Evolutionary conservation across 768 basidiomycete species (phyloP).

Genomic region (Lactifluus echinatus): DNA sequence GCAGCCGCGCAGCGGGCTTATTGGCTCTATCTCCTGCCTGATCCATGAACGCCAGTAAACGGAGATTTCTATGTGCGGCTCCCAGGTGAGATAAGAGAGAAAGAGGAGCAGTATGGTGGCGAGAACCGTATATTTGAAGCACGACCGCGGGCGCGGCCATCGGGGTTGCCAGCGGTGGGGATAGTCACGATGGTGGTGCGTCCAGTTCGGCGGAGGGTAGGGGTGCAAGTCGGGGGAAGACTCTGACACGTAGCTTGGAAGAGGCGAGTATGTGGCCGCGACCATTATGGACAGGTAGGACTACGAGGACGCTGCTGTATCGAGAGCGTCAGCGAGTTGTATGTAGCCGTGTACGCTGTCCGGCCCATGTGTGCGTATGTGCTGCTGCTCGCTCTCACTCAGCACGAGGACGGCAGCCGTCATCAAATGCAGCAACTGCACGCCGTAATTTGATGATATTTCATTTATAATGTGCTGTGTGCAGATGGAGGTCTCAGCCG

Average conservation of each 20-base stretch:
- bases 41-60: constrained; percentile 77
- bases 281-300: not conserved
- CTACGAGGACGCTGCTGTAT: too few relatives aligned
- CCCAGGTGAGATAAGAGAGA: constrained; percentile 35
- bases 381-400: too few relatives aligned
- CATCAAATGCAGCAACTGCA: too few relatives aligned
- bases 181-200: not conserved
- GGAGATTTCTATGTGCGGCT: constrained; percentile 79
- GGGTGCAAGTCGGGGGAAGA: not conserved
- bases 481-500: too few relatives aligned
- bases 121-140: constrained; percentile 19
- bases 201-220: not conserved
- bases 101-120: constrained; percentile 11
- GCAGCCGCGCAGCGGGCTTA: constrained; percentile 63
- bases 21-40: constrained; percentile 53
- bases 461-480: too few relatives aligned
- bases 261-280: not conserved
- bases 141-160: constrained; percentile 5
- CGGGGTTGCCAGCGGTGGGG: not conserved
- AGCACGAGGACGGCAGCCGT: too few relatives aligned
- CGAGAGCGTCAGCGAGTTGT: too few relatives aligned
- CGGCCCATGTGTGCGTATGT: too few relatives aligned
- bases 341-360: not conserved
- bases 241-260: not conserved
- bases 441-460: too few relatives aligned